These are phyloP conservation scores for Talaromyces thailandensis DNA, from an alignment of 495 filamentous ascomycete species.

Conservation along the genomic window DNA sequence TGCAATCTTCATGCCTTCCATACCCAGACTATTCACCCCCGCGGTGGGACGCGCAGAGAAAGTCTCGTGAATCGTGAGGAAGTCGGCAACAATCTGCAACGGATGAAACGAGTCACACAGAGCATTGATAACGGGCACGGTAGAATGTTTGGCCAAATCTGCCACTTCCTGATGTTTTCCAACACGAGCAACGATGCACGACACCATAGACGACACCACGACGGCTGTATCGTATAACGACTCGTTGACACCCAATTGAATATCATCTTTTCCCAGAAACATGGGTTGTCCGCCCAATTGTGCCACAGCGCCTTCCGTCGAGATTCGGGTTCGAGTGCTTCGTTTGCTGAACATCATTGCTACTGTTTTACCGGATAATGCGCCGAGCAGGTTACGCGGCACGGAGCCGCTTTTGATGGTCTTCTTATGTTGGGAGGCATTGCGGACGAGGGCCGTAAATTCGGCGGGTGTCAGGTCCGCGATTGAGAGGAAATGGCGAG, in stretches of 20 bases:
- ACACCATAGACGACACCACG: constrained; percentile 88
- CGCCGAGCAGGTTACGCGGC: constrained; percentile 44
- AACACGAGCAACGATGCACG: constrained; percentile 83
- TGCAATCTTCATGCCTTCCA: constrained; percentile 79
- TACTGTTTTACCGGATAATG: constrained; percentile 67
- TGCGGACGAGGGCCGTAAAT: constrained; percentile 70
- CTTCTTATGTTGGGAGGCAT: constrained; percentile 67
- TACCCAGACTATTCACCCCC: constrained; percentile 45
- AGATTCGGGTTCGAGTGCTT: constrained; percentile 84
- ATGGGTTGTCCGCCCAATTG: constrained; percentile 85
- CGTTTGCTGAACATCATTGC: constrained; percentile 96
- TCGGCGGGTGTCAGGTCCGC: constrained; percentile 73
- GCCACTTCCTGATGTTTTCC: constrained; percentile 74
- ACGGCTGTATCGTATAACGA: constrained; percentile 79
- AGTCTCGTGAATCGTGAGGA: constrained; percentile 77
- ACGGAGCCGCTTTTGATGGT: constrained; percentile 64
- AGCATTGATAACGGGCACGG: constrained; percentile 91
- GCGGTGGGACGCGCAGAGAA: constrained; percentile 42
- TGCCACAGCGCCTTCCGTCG: constrained; percentile 78
- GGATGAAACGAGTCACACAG: constrained; percentile 84
- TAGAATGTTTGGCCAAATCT: constrained; percentile 66
- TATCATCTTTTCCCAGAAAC: constrained; percentile 92
- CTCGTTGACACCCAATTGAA: constrained; percentile 94
- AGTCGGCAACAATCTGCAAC: constrained; percentile 86
- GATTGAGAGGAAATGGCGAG: constrained; percentile 84